Evolutionary conservation across 352 stramenopile genomes (phyloP), one percentile per base, ranked within the genome.

Genomic region (Pythium scleroteichum): DNA sequence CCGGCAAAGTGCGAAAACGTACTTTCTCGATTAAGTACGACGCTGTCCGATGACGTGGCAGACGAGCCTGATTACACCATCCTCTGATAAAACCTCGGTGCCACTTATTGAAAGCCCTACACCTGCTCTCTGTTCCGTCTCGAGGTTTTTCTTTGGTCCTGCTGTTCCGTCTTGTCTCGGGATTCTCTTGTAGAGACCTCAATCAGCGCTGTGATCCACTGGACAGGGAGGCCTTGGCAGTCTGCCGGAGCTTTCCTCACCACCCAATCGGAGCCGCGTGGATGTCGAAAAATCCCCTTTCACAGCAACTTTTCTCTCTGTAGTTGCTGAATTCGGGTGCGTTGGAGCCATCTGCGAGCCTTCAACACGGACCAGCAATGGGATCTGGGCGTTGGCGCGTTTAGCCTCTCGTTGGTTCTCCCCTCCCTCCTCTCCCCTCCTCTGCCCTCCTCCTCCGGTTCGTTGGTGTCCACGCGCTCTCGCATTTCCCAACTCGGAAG

Each of bases 401-500:
- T 14, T 33, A 16, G 23, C 24, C 54, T 53, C 39, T 50, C 48
- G n/a, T n/a, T n/a, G n/a, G n/a, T n/a, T 61, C 50, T 62, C 42
- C 24, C 20, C 58, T 33, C 38, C 50, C 26, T 50, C 16, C 46
- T 17, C 26, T 16, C 38, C 40, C 53, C 44, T 42, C 27, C n/a
- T n/a, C n/a, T n/a, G n/a, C n/a, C n/a, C n/a, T n/a, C n/a, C n/a
- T 39, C 53, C 52, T 51, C 33, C 60, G 46, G 53, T 63, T 68
- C 53, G 53, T 59, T 55, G 55, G 53, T 60, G 52, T 42, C 17
- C 14, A 39, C 32, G 24, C 9, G 45, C 17, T 46, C 58, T 66
- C 54, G 61, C 69, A 77, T 74, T 77, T 74, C 66, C 69, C 69
- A 77, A 73, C 57, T 66, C 62, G 53, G 69, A 65, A 69, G 49